These are phyloP conservation scores for Clonostachys solani DNA, from an alignment of 2,329 filamentous ascomycete species.

Conservation along the genomic window DNA sequence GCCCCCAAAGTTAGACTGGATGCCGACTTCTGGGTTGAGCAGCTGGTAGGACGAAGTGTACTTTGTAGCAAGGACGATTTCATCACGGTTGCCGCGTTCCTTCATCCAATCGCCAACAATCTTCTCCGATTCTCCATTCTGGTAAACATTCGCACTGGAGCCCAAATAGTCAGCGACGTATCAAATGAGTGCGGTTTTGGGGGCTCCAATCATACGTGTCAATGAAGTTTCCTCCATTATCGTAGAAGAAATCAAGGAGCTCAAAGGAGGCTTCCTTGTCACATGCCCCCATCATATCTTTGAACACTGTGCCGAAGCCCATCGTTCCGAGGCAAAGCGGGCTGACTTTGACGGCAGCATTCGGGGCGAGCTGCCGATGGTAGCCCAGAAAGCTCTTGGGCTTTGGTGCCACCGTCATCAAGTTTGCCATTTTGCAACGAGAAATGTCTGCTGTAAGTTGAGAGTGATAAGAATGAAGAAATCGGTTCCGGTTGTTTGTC, in stretches of 20 bases:
- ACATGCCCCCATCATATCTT: conserved; percentile 38
- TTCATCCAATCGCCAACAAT: conserved; percentile 48
- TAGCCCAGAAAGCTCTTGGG: not conserved
- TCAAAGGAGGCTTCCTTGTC: conserved; percentile 46
- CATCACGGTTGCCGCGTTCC: conserved; percentile 32
- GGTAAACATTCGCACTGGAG: conserved; percentile 33
- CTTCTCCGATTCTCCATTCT: conserved; percentile 41
- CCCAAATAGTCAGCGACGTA: too few relatives aligned
- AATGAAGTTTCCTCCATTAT: conserved; percentile 56
- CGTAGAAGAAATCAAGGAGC: conserved; percentile 50
- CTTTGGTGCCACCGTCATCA: not conserved
- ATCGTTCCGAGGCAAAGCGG: conserved; percentile 39
- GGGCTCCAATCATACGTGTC: conserved; percentile 31
- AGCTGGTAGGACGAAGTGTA: conserved; percentile 33
- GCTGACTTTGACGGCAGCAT: conserved; percentile 38
- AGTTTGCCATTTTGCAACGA: too few relatives aligned
- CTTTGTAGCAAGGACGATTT: conserved; percentile 44
- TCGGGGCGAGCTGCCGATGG: conserved; percentile 14
- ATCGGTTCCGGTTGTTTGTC: too few relatives aligned
- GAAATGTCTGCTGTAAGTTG: too few relatives aligned
- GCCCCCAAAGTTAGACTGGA: conserved; percentile 28
- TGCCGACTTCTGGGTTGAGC: conserved; percentile 15
- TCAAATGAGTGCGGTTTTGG: too few relatives aligned
- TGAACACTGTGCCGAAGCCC: conserved; percentile 37
- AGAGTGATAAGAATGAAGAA: too few relatives aligned